phyloP scores from a whole-genome alignment of 306 rosid genomes.

The Cicer yamashitae region DNA sequence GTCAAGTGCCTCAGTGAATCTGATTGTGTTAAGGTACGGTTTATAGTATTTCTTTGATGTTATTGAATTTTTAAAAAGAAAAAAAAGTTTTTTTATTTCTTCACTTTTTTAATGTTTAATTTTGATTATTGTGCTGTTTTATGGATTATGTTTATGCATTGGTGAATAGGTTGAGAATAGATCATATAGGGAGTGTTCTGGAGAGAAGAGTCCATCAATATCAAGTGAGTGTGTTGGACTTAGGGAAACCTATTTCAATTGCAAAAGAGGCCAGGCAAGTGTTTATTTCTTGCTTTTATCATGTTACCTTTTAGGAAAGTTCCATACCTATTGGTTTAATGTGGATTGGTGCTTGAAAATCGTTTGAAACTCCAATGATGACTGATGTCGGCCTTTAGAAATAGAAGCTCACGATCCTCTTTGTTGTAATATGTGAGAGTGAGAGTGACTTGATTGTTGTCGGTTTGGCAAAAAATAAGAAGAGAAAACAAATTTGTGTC shows the following conservation, averaged over 20 bases:
- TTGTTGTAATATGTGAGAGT: no score
- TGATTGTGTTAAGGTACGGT: constrained; percentile 77
- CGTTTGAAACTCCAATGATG: no score
- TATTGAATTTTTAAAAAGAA: neutral
- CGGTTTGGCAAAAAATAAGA: no score
- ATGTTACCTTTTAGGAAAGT: neutral
- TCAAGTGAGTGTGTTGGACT: constrained; percentile 90
- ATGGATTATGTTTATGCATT: constrained; percentile 13
- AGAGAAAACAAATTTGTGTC: no score
- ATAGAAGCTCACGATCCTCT: no score
- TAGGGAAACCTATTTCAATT: constrained; percentile 95
- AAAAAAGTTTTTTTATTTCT: neutral
- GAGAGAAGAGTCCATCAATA: constrained; percentile 87
- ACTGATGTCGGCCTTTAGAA: no score
- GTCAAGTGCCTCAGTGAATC: constrained; percentile 94
- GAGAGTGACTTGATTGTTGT: no score
- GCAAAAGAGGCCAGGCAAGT: constrained; percentile 96
- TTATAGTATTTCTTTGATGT: neutral
- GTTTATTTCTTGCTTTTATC: constrained; percentile 27
- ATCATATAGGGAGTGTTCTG: constrained; percentile 72
- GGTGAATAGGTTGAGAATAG: constrained; percentile 74
- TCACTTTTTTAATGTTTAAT: constrained; percentile 34
- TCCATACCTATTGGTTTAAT: no score
- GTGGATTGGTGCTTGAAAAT: no score
- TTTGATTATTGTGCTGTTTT: constrained; percentile 27